phyloP scores from a whole-genome alignment of 345 rosid species.

The Toxicodendron radicans region DNA sequence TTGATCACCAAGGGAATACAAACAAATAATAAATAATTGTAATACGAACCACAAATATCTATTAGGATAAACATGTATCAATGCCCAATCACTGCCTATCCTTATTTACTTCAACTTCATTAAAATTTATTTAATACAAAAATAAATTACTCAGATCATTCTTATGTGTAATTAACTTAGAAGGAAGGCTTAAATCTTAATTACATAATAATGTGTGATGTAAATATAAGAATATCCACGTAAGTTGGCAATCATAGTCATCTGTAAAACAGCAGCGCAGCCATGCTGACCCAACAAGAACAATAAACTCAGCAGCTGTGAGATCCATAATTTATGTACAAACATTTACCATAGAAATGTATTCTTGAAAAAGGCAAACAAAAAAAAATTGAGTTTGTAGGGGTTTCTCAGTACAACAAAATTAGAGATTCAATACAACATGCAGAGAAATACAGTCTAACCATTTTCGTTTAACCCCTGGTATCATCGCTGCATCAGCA shows the following conservation, averaged over 20 bases:
- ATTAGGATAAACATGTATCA: too few species aligned
- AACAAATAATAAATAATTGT: too few species aligned
- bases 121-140: too few species aligned
- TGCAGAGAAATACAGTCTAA: not conserved
- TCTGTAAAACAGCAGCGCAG: not conserved
- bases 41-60: too few species aligned
- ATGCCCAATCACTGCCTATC: too few species aligned
- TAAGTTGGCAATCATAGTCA: constrained; percentile 9
- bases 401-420: not conserved
- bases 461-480: constrained; percentile 7
- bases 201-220: too few species aligned
- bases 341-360: not conserved
- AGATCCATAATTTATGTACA: constrained; percentile 28
- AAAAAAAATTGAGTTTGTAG: not conserved
- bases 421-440: constrained; percentile 16
- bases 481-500: constrained; percentile 9
- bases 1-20: too few species aligned
- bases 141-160: too few species aligned
- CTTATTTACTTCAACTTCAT: too few species aligned
- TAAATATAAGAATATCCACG: not conserved
- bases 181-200: too few species aligned
- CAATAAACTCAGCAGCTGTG: constrained; percentile 14
- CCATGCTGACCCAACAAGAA: constrained; percentile 1
- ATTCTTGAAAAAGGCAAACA: not conserved
- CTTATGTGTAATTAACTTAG: too few species aligned